phyloP scores from a whole-genome alignment of 179 eudicot species.

The Gypsophila paniculata region DNA sequence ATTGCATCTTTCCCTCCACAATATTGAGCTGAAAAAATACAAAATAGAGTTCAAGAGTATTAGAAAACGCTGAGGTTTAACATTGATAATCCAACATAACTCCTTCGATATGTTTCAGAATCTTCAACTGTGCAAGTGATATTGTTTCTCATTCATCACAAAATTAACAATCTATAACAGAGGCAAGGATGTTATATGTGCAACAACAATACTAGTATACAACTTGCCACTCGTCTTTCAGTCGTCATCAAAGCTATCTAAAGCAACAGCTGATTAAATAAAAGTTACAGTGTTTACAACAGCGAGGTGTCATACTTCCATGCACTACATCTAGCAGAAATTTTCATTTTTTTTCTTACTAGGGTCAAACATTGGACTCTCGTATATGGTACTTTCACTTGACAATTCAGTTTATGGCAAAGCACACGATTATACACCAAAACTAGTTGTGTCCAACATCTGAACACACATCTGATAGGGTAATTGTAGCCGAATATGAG shows the following conservation, averaged over 20 bases:
- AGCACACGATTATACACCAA: background rate
- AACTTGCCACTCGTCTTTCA: background rate
- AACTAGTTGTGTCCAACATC: background rate
- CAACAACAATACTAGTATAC: background rate
- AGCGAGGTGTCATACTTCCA: background rate
- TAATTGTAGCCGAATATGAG: background rate
- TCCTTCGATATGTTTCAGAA: background rate
- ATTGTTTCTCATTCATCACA: background rate
- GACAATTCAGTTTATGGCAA: background rate
- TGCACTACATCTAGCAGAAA: background rate
- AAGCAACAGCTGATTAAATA: background rate
- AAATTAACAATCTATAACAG: background rate
- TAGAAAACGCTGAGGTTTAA: background rate
- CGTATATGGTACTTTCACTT: background rate
- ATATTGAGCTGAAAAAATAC: slow-evolving; percentile 62
- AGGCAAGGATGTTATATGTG: background rate
- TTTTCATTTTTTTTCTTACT: no score
- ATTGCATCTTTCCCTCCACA: slow-evolving; percentile 99
- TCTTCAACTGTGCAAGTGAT: background rate
- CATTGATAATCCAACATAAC: slow-evolving; percentile 14
- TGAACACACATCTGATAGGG: background rate
- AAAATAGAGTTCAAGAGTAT: slow-evolving; percentile 15
- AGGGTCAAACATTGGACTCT: no score
- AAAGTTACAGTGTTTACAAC: background rate
- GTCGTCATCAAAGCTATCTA: background rate